A percentile compares a stretch with the other conserved stretches of the same genome.
These are phyloP conservation scores for Irpex lacteus DNA, from an alignment of 1,284 basidiomycete genomes.

Conservation along the genomic window DNA sequence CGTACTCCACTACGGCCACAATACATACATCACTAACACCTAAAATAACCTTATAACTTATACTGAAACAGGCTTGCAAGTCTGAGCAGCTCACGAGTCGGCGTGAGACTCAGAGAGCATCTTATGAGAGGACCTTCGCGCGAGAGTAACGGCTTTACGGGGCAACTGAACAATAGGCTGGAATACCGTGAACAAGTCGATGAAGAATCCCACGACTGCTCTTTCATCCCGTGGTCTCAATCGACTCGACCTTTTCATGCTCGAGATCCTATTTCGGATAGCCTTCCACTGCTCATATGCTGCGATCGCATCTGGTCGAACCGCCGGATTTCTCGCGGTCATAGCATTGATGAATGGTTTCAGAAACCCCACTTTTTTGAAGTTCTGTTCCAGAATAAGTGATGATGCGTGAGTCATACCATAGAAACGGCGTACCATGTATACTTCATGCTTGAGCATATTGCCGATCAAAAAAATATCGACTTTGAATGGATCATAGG, in stretches of 20 bases:
- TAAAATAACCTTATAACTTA: too few relatives aligned
- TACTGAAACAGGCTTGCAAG: too few relatives aligned
- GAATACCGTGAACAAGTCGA: background rate
- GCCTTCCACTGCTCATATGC: background rate
- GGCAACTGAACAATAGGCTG: background rate
- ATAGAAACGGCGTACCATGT: slow-evolving; percentile 11
- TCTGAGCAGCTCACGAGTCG: too few relatives aligned
- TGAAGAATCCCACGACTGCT: background rate
- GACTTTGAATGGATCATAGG: slow-evolving; percentile 27
- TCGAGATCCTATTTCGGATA: background rate
- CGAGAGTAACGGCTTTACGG: background rate
- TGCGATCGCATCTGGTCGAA: background rate
- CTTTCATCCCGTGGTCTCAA: background rate
- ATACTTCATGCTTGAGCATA: slow-evolving; percentile 12
- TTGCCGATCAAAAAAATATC: slow-evolving; percentile 24
- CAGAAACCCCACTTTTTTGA: slow-evolving; percentile 11
- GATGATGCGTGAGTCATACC: background rate
- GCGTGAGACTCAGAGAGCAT: background rate
- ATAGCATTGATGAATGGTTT: slow-evolving; percentile 3
- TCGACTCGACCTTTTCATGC: background rate
- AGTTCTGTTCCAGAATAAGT: slow-evolving; percentile 3
- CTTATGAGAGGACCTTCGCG: background rate
- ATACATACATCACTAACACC: too few relatives aligned
- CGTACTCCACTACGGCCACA: too few relatives aligned
- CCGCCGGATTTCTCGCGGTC: background rate